Conservation (phyloP, 768 basidiomycete species). For the Termitomyces sp. region DNA sequence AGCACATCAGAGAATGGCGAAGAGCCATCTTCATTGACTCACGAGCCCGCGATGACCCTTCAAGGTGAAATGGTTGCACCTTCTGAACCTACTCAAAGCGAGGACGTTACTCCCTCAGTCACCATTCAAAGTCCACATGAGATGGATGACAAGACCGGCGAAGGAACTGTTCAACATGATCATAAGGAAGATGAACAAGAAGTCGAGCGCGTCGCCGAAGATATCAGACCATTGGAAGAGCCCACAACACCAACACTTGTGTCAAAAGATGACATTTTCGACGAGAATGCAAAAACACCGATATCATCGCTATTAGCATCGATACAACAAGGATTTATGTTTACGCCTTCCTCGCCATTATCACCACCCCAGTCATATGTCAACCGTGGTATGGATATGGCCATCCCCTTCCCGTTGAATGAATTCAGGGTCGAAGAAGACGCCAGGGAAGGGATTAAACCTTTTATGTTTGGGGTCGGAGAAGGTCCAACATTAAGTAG, state of each 20-base stretch:
- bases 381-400: slow-evolving; percentile 4
- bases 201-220: background rate
- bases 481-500: slow-evolving; percentile 15
- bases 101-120: background rate
- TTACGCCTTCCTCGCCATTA: slow-evolving; percentile 59
- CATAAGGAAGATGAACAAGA: background rate
- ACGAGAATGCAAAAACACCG: slow-evolving; percentile 42
- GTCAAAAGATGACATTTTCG: background rate
- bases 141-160: background rate
- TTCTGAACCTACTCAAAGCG: background rate
- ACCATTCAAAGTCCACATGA: background rate
- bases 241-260: slow-evolving; percentile 8
- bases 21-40: background rate
- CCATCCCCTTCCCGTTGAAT: slow-evolving; percentile 16
- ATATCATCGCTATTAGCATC: slow-evolving; percentile 62
- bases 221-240: background rate
- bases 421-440: slow-evolving; percentile 4
- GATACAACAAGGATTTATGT: slow-evolving; percentile 67
- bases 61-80: background rate
- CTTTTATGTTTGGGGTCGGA: slow-evolving; percentile 13
- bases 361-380: slow-evolving; percentile 52
- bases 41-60: background rate
- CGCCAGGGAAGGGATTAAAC: slow-evolving; percentile 5
- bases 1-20: background rate
- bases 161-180: background rate